These are phyloP conservation scores for Fusarium haematococcum DNA, from an alignment of 2,329 filamentous ascomycete species.

Conservation along the genomic window DNA sequence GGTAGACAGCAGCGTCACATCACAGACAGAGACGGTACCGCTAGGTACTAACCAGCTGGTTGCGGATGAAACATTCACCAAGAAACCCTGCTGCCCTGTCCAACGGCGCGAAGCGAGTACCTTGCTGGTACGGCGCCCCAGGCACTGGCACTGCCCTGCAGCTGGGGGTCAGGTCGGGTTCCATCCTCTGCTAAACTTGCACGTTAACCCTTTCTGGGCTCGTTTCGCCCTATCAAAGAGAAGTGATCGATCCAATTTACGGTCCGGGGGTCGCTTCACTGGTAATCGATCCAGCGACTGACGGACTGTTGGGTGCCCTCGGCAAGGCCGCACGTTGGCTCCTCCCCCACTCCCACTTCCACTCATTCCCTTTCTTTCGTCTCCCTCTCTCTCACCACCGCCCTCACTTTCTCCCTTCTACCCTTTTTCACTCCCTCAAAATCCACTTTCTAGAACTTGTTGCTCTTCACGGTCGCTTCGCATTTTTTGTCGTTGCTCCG, in stretches of 20 bases:
- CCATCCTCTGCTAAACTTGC: background rate
- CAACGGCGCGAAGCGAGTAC: conserved; percentile 11
- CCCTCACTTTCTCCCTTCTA: conserved; percentile 12
- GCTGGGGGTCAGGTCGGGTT: conserved; percentile 10
- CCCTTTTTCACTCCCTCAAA: conserved; percentile 24
- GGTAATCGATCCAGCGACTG: conserved; percentile 10
- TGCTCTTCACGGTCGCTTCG: conserved; percentile 36
- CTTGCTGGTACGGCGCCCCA: conserved; percentile 6
- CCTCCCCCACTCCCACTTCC: conserved; percentile 6
- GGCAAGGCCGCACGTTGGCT: conserved; percentile 4
- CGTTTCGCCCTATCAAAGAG: conserved; percentile 38
- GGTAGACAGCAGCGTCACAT: background rate
- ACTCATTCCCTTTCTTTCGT: conserved; percentile 26
- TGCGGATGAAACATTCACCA: conserved; percentile 21
- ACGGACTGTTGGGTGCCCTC: conserved; percentile 3
- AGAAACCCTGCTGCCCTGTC: background rate
- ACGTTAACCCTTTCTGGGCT: conserved; percentile 12
- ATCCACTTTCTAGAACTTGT: conserved; percentile 32
- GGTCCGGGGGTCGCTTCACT: conserved; percentile 24
- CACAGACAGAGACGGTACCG: conserved; percentile 1
- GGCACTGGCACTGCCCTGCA: conserved; percentile 10
- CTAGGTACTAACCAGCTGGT: background rate
- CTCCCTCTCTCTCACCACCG: conserved; percentile 32
- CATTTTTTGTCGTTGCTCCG: conserved; percentile 26
- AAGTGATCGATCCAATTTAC: conserved; percentile 11